Evolutionary conservation across 2,329 filamentous ascomycete species (phyloP).

Genomic region (Dactylonectria estremocensis): DNA sequence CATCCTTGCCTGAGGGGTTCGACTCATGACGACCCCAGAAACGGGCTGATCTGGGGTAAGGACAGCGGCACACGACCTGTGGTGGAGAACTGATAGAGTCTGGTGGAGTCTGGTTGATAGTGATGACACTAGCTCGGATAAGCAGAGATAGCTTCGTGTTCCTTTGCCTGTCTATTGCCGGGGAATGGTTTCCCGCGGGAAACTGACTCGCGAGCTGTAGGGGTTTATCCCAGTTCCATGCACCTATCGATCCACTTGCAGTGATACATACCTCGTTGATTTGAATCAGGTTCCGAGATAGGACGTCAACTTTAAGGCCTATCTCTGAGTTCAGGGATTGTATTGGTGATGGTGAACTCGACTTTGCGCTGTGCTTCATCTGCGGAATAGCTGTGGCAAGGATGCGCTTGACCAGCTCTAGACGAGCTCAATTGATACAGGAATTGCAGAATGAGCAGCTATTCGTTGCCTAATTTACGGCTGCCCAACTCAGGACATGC

Average conservation of each 20-base stretch:
- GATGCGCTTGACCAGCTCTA: neutral
- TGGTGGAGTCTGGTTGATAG: slow-evolving; percentile 4
- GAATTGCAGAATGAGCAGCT: neutral
- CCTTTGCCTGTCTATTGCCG: slow-evolving; percentile 13
- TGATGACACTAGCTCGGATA: slow-evolving; percentile 30
- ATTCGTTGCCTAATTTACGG: too few relatives aligned
- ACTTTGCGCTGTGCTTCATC: neutral
- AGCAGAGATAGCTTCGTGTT: slow-evolving; percentile 12
- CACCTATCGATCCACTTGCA: neutral
- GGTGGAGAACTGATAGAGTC: slow-evolving; percentile 42
- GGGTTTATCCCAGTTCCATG: neutral
- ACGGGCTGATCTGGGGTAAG: slow-evolving; percentile 41
- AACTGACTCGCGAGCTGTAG: neutral
- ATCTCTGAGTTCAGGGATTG: neutral
- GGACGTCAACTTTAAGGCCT: slow-evolving; percentile 21
- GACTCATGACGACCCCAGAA: slow-evolving; percentile 33
- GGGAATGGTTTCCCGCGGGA: slow-evolving; percentile 36
- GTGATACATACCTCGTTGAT: neutral
- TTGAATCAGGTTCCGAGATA: slow-evolving; percentile 29
- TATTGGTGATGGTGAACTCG: neutral
- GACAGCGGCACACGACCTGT: neutral
- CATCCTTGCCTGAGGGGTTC: slow-evolving; percentile 12
- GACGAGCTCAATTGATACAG: neutral
- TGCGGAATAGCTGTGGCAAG: neutral
- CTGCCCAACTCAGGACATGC: too few relatives aligned